These are phyloP conservation scores for Solanum stenotomum DNA, from an alignment of 257 asterid species.

Conservation along the genomic window DNA sequence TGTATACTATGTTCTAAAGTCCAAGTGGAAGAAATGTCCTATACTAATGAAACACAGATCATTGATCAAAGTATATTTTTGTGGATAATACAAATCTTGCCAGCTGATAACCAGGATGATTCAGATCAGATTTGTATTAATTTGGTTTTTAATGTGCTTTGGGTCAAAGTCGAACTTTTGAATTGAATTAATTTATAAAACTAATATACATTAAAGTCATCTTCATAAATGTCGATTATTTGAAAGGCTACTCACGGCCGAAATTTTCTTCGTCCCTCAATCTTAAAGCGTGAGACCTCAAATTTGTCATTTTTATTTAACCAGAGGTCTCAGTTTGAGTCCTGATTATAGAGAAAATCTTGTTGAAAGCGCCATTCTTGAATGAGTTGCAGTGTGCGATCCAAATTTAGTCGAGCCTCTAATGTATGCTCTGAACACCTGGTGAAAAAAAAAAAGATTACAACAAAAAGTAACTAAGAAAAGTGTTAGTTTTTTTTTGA, in stretches of 20 bases:
- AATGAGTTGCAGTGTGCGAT: too few relatives aligned
- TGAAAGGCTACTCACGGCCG: background rate
- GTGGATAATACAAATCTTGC: background rate
- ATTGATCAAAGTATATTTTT: background rate
- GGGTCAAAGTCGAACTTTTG: background rate
- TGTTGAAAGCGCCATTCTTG: too few relatives aligned
- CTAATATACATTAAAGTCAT: background rate
- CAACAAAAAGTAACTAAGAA: background rate
- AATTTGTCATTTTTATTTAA: background rate
- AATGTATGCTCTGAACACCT: too few relatives aligned
- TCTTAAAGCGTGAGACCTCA: background rate
- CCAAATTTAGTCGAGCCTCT: too few relatives aligned
- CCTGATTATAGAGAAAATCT: too few relatives aligned
- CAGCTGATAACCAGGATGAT: background rate
- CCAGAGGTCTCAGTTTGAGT: too few relatives aligned
- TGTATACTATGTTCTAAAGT: background rate
- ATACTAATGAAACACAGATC: background rate
- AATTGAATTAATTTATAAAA: background rate
- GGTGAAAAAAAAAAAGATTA: too few relatives aligned
- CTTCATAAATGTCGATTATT: background rate
- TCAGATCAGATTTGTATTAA: background rate
- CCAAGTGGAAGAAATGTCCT: background rate
- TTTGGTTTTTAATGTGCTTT: background rate
- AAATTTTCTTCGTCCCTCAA: background rate
- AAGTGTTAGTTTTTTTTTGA: background rate